Evolutionary conservation across 768 basidiomycete species (phyloP).

Genomic region (Clavaria fumosa): DNA sequence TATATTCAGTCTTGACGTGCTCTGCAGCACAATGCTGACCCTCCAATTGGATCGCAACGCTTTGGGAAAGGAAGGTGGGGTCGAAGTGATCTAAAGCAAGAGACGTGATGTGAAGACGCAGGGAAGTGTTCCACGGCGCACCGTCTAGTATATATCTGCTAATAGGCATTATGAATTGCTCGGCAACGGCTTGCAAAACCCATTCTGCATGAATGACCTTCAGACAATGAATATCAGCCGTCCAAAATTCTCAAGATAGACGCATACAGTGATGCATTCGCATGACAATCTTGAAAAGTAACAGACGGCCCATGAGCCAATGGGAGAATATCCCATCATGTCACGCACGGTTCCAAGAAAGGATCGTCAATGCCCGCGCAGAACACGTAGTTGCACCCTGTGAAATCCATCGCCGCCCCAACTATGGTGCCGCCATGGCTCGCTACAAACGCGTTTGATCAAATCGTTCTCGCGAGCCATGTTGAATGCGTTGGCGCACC

Average conservation of each 20-base stretch:
- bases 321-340: background rate
- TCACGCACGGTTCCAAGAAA: slow-evolving; percentile 2
- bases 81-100: too few relatives aligned
- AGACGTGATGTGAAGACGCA: too few relatives aligned
- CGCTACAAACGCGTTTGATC: background rate
- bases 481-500: slow-evolving; percentile 6
- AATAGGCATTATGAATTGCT: slow-evolving; percentile 6
- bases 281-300: background rate
- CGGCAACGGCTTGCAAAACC: slow-evolving; percentile 4
- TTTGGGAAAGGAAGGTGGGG: too few relatives aligned
- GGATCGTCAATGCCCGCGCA: slow-evolving; percentile 7
- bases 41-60: too few relatives aligned
- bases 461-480: background rate
- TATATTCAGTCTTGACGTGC: too few relatives aligned
- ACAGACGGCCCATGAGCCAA: background rate
- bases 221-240: background rate
- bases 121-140: too few relatives aligned
- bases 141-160: slow-evolving; percentile 8
- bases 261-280: background rate
- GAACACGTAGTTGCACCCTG: slow-evolving; percentile 5
- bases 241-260: background rate
- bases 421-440: slow-evolving; percentile 6
- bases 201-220: slow-evolving; percentile 8
- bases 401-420: slow-evolving; percentile 6
- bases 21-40: too few relatives aligned